phyloP scores from a whole-genome alignment of 2,329 filamentous ascomycete genomes.

The Colletotrichum ledebouriae region DNA sequence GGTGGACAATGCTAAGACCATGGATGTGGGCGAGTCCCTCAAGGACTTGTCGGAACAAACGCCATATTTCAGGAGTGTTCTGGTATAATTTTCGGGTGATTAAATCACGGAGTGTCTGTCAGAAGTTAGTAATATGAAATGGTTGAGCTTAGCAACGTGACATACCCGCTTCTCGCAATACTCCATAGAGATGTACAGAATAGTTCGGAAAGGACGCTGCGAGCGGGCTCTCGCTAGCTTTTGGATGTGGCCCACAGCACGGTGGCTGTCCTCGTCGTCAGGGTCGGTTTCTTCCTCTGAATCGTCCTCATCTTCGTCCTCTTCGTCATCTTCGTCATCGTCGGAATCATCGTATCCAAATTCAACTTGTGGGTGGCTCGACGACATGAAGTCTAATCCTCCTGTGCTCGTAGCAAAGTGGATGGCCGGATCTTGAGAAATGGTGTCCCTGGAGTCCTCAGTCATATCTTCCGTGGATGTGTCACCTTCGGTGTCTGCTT shows the following conservation, averaged over 20 bases:
- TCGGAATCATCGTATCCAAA: slow-evolving; percentile 76
- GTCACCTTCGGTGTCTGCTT: slow-evolving; percentile 68
- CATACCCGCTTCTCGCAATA: slow-evolving; percentile 90
- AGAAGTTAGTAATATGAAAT: slow-evolving; percentile 36
- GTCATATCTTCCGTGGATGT: slow-evolving; percentile 61
- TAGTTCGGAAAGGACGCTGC: slow-evolving; percentile 73
- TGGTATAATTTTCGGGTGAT: slow-evolving; percentile 82
- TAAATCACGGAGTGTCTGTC: slow-evolving; percentile 85
- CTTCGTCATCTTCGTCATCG: slow-evolving; percentile 53
- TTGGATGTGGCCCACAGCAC: slow-evolving; percentile 43
- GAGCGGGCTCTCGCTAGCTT: slow-evolving; percentile 46
- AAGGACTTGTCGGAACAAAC: slow-evolving; percentile 89
- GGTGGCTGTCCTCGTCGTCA: slow-evolving; percentile 50
- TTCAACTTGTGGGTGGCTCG: slow-evolving; percentile 81
- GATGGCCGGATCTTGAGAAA: slow-evolving; percentile 60
- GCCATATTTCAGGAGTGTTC: slow-evolving; percentile 85
- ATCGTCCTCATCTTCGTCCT: slow-evolving; percentile 56
- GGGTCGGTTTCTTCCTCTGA: slow-evolving; percentile 60
- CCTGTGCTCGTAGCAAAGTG: slow-evolving; percentile 80
- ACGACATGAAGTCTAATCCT: slow-evolving; percentile 94
- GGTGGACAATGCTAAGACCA: slow-evolving; percentile 90
- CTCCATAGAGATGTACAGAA: slow-evolving; percentile 98
- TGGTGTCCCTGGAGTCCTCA: slow-evolving; percentile 57
- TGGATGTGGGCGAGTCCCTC: slow-evolving; percentile 94
- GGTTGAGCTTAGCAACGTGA: slow-evolving; percentile 25